A percentile compares a stretch with the other conserved stretches of the same genome.
Conservation (phyloP, 495 filamentous ascomycete species). For the Lasiosphaeria ovina region DNA sequence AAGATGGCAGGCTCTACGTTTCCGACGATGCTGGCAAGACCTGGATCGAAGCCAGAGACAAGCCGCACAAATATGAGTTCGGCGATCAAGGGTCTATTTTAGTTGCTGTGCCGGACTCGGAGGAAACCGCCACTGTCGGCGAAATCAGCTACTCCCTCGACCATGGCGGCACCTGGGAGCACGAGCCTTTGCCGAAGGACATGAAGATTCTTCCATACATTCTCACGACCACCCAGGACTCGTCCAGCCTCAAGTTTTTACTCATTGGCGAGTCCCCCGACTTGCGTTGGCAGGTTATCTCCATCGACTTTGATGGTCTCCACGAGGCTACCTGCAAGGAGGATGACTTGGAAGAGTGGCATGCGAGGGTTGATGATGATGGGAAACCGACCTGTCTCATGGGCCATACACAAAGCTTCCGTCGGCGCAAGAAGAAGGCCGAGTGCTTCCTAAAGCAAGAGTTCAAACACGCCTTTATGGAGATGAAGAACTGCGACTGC, state of each 20-base stretch:
- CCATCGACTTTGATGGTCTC: constrained; percentile 78
- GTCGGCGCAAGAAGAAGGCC: constrained; percentile 75
- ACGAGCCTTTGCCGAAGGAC: constrained; percentile 58
- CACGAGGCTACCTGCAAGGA: constrained; percentile 79
- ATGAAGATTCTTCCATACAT: constrained; percentile 62
- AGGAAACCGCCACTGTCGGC: constrained; percentile 46
- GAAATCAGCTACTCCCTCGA: constrained; percentile 77
- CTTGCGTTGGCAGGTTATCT: constrained; percentile 56
- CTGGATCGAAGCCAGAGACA: constrained; percentile 70
- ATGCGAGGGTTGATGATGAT: constrained; percentile 74
- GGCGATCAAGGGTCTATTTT: constrained; percentile 88
- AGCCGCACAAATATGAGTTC: constrained; percentile 93
- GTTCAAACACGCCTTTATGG: constrained; percentile 68
- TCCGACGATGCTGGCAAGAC: constrained; percentile 88
- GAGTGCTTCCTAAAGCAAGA: constrained; percentile 86
- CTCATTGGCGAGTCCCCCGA: constrained; percentile 58
- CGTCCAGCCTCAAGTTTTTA: constrained; percentile 85
- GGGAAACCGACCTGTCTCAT: constrained; percentile 84
- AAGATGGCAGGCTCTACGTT: constrained; percentile 76
- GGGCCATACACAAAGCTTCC: constrained; percentile 86
- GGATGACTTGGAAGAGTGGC: constrained; percentile 83
- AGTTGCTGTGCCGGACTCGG: constrained; percentile 73
- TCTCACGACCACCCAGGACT: constrained; percentile 84
- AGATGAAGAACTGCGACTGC: constrained; percentile 73
- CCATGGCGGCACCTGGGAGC: constrained; percentile 79